phyloP scores from a whole-genome alignment of 768 basidiomycete species.

The Boletus sp. region DNA sequence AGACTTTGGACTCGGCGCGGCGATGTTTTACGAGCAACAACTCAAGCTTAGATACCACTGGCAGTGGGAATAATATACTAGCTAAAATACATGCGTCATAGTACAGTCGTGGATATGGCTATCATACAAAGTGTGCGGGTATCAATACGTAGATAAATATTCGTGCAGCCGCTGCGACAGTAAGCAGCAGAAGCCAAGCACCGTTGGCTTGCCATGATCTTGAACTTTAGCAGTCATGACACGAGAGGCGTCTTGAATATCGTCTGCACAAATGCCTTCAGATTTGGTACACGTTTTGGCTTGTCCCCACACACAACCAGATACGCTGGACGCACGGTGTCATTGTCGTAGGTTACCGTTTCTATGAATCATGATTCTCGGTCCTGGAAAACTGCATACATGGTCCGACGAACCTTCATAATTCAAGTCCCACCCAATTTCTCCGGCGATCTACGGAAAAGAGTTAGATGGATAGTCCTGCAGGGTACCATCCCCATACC shows the following conservation, averaged over 20 bases:
- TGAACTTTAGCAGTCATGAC: slow-evolving; percentile 11
- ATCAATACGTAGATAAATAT: slow-evolving; percentile 7
- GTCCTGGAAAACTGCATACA: background rate
- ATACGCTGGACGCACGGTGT: slow-evolving; percentile 65
- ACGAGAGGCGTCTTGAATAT: slow-evolving; percentile 33
- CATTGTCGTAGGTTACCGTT: slow-evolving; percentile 63
- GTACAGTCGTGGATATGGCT: slow-evolving; percentile 3
- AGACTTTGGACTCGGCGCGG: no score
- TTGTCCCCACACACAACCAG: slow-evolving; percentile 56
- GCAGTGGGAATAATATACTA: slow-evolving; percentile 1
- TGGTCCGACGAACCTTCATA: slow-evolving; percentile 41
- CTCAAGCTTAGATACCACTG: background rate
- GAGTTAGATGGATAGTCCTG: background rate
- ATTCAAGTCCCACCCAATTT: slow-evolving; percentile 62
- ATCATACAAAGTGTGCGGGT: slow-evolving; percentile 20
- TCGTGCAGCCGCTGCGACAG: background rate
- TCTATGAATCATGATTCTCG: slow-evolving; percentile 32
- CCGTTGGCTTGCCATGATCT: background rate
- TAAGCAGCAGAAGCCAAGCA: no score
- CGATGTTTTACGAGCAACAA: background rate
- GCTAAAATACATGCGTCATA: slow-evolving; percentile 7
- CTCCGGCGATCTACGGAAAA: slow-evolving; percentile 48
- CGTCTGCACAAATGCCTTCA: slow-evolving; percentile 27
- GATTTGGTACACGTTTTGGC: slow-evolving; percentile 11
- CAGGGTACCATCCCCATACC: slow-evolving; percentile 32